phyloP scores from a whole-genome alignment of 2,329 filamentous ascomycete genomes.

The Penicillium polonicum region DNA sequence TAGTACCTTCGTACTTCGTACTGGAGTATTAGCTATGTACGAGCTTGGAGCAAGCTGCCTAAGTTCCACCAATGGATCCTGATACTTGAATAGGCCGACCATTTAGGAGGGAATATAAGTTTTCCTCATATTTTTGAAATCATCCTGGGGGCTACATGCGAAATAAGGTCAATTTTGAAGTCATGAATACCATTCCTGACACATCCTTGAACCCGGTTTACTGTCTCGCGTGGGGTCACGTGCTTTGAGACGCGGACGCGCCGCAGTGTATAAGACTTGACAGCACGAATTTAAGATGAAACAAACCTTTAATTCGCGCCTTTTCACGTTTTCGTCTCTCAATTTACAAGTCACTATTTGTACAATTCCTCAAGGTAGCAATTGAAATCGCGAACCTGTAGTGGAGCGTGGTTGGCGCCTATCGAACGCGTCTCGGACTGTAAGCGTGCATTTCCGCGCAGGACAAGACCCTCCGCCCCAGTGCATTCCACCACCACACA shows the following conservation, averaged over 20 bases:
- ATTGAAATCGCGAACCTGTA: constrained; percentile 16
- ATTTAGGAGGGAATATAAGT: not conserved
- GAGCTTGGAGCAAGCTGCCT: not conserved
- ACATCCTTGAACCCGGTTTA: constrained; percentile 6
- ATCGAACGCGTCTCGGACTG: constrained; percentile 43
- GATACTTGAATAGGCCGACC: not conserved
- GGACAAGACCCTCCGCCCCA: constrained; percentile 37
- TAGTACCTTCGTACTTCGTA: not conserved
- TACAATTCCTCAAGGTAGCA: not conserved
- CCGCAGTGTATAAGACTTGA: constrained; percentile 2
- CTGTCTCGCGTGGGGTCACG: constrained; percentile 12
- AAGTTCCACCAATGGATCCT: not conserved
- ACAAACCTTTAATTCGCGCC: not conserved
- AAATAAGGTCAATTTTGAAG: not conserved
- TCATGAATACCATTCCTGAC: constrained; percentile 8
- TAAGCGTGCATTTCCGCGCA: constrained; percentile 44
- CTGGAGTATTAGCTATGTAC: not conserved
- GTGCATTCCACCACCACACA: constrained; percentile 38
- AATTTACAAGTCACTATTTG: not conserved
- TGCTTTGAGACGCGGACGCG: constrained; percentile 12
- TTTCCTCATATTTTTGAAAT: not conserved
- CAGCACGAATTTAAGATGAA: not conserved
- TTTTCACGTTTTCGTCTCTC: not conserved
- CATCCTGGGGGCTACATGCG: not conserved
- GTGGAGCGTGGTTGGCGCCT: constrained; percentile 40